Percentiles rank a stretch among this genome's conserved stretches.
phyloP scores from a whole-genome alignment of 495 filamentous ascomycete genomes.

The Tuber indicum region DNA sequence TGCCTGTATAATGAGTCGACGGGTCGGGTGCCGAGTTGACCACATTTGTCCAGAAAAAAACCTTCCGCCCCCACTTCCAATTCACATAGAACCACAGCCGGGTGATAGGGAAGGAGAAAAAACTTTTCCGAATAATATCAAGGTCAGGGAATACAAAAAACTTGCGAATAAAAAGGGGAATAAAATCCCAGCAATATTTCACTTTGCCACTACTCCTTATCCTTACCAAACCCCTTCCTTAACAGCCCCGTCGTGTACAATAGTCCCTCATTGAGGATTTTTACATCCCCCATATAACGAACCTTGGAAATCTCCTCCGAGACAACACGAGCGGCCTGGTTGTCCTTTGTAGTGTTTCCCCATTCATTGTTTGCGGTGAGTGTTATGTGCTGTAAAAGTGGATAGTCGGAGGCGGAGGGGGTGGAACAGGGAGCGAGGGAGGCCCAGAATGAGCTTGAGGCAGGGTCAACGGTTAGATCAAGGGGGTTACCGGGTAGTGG shows the following conservation, averaged over 20 bases:
- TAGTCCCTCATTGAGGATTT: constrained; percentile 50
- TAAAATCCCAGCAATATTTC: background rate
- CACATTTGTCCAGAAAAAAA: background rate
- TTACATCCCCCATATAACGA: constrained; percentile 19
- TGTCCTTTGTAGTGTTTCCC: constrained; percentile 22
- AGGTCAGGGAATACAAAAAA: background rate
- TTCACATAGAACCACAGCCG: background rate
- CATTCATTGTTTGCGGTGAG: constrained; percentile 15
- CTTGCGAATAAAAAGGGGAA: background rate
- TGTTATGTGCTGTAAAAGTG: constrained; percentile 43
- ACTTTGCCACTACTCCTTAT: constrained; percentile 33
- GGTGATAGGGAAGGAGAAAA: background rate
- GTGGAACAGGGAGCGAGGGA: constrained; percentile 56
- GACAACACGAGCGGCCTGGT: constrained; percentile 24
- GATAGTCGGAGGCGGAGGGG: constrained; percentile 45
- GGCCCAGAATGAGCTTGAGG: constrained; percentile 44
- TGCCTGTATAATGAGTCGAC: background rate
- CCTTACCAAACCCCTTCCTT: constrained; percentile 59
- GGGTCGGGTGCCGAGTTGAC: background rate
- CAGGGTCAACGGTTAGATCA: constrained; percentile 46
- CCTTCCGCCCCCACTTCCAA: background rate
- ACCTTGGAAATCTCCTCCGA: constrained; percentile 39
- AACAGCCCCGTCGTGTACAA: constrained; percentile 68
- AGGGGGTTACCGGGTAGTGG: constrained; percentile 56
- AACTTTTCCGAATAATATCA: background rate